Evolutionary conservation across 2,329 filamentous ascomycete species (phyloP).

Genomic region (Cladosporium oxysporum): DNA sequence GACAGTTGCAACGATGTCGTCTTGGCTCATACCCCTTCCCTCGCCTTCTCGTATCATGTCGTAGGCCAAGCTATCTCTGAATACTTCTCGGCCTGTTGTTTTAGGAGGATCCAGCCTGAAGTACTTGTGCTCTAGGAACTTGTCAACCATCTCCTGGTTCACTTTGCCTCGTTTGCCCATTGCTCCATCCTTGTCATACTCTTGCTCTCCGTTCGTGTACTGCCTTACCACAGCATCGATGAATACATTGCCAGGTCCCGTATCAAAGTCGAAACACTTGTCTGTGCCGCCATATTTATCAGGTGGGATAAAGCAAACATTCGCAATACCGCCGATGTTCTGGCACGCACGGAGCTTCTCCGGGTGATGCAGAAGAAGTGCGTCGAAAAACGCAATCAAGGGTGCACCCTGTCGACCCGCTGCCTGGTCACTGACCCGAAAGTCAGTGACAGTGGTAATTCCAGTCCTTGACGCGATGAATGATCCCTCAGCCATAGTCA

Average conservation of each 20-base stretch:
- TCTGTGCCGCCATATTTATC: constrained; percentile 32
- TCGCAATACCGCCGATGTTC: constrained; percentile 63
- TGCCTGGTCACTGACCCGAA: constrained; percentile 58
- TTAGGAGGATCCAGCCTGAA: constrained; percentile 55
- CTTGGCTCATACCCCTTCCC: constrained; percentile 45
- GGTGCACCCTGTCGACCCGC: constrained; percentile 58
- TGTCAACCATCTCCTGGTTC: constrained; percentile 35
- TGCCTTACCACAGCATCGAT: constrained; percentile 36
- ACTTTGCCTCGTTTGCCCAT: constrained; percentile 35
- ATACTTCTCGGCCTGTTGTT: constrained; percentile 61
- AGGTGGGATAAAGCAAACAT: constrained; percentile 60
- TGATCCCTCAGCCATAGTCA: constrained; percentile 60
- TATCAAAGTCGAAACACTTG: constrained; percentile 35
- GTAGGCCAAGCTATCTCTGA: constrained; percentile 58
- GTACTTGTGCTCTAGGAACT: constrained; percentile 47
- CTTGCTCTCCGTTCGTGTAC: constrained; percentile 35
- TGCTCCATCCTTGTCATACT: constrained; percentile 37
- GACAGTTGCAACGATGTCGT: constrained; percentile 60
- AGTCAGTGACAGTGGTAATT: constrained; percentile 61
- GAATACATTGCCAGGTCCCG: constrained; percentile 38
- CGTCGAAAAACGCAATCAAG: constrained; percentile 60
- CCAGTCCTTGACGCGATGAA: constrained; percentile 58
- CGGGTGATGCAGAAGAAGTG: constrained; percentile 57
- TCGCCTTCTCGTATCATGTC: constrained; percentile 53
- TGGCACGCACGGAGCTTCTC: constrained; percentile 60